A percentile compares a stretch with the other conserved stretches of the same genome.
phyloP scores from a whole-genome alignment of 306 rosid genomes.

The Rosa lucieae region DNA sequence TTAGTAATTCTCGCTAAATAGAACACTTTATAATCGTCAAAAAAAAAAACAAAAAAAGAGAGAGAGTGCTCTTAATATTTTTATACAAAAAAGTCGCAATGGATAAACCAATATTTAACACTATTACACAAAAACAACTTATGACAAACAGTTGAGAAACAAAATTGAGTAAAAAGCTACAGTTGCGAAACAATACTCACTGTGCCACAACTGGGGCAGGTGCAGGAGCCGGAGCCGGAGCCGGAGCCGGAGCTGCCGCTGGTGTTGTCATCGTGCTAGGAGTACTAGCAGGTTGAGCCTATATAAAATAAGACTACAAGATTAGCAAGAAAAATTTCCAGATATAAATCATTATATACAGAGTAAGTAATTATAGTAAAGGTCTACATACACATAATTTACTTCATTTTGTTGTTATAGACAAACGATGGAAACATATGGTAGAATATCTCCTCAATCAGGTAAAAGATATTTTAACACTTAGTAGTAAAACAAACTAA shows the following conservation, averaged over 20 bases:
- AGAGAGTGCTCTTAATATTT: neutral
- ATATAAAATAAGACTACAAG: conserved; percentile 1
- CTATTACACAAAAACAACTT: neutral
- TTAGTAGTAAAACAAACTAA: neutral
- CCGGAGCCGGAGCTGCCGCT: conserved; percentile 36
- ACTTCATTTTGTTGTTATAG: neutral
- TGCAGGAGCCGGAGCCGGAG: conserved; percentile 38
- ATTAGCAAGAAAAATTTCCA: neutral
- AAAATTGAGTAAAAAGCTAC: neutral
- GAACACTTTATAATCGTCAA: too few relatives aligned
- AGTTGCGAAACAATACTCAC: conserved; percentile 39
- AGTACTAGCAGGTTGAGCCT: conserved; percentile 38
- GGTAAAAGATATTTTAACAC: neutral
- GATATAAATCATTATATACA: neutral
- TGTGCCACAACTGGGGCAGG: conserved; percentile 35
- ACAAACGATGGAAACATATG: neutral
- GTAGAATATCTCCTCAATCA: neutral
- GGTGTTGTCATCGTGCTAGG: conserved; percentile 33
- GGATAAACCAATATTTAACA: neutral
- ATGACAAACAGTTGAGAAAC: neutral
- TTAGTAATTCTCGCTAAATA: neutral
- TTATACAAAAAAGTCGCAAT: neutral
- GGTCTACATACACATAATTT: neutral
- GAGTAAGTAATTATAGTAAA: neutral
- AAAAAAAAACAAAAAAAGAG: too few relatives aligned